These are phyloP conservation scores for Calophaca sinica DNA, from an alignment of 306 rosid species.

Conservation along the genomic window DNA sequence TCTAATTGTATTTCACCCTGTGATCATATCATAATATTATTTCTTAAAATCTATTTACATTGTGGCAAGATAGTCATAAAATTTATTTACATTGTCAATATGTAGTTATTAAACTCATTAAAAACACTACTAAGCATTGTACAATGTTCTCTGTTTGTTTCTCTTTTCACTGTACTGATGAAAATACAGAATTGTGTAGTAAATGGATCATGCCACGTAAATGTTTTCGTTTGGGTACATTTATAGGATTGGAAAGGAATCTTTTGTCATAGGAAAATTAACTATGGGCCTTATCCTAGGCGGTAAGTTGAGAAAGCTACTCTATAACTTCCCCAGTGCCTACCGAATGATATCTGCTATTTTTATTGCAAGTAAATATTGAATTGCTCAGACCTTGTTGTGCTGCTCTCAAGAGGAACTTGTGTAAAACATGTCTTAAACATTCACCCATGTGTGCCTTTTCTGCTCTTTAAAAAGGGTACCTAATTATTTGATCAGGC, in stretches of 20 bases:
- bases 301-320: neutral
- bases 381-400: too few species aligned
- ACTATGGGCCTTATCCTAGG: neutral
- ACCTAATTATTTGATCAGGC: slow-evolving; percentile 27
- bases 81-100: neutral
- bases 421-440: neutral
- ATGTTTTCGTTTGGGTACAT: slow-evolving; percentile 24
- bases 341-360: neutral
- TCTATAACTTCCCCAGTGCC: slow-evolving; percentile 5
- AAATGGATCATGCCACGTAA: slow-evolving; percentile 27
- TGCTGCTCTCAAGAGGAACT: slow-evolving; percentile 9
- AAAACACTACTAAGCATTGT: neutral
- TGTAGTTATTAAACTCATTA: neutral
- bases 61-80: neutral
- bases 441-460: slow-evolving; percentile 3
- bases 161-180: slow-evolving; percentile 17
- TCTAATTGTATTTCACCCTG: neutral
- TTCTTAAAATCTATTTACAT: neutral
- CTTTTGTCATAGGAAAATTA: slow-evolving; percentile 19
- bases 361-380: too few species aligned
- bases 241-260: slow-evolving; percentile 23
- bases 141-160: neutral
- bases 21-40: neutral
- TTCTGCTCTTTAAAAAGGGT: slow-evolving; percentile 12
- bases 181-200: neutral